Evolutionary conservation across 2,329 filamentous ascomycete genomes (phyloP).

Genomic region (Hortaea sp.): DNA sequence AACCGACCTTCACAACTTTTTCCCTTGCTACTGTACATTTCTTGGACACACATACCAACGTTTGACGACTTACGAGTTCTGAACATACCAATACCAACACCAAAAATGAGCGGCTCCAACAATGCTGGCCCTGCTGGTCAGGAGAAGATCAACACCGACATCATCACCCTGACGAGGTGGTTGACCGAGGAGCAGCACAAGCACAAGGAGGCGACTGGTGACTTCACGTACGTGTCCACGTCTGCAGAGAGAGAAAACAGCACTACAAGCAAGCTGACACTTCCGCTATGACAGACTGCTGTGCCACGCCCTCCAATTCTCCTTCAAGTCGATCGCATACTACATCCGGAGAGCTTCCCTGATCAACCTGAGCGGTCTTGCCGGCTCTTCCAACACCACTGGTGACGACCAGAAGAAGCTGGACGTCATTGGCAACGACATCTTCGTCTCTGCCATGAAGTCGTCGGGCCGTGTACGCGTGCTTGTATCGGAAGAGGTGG

Average conservation of each 20-base stretch:
- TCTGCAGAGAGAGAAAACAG: background rate
- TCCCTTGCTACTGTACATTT: too few species aligned
- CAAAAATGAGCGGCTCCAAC: constrained; percentile 1
- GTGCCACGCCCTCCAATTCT: constrained; percentile 96
- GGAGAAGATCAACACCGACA: constrained; percentile 90
- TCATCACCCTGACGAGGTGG: constrained; percentile 89
- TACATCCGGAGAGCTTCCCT: constrained; percentile 94
- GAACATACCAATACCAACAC: background rate
- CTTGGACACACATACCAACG: too few species aligned
- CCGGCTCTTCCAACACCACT: constrained; percentile 87
- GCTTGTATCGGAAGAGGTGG: constrained; percentile 96
- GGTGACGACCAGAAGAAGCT: constrained; percentile 99
- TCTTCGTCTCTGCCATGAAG: constrained; percentile 92
- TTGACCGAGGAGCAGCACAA: constrained; percentile 93
- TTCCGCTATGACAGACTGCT: constrained; percentile 54
- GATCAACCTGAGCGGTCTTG: constrained; percentile 80
- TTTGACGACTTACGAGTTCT: too few species aligned
- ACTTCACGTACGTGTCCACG: constrained; percentile 71
- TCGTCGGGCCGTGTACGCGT: constrained; percentile 84
- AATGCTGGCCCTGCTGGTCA: constrained; percentile 43
- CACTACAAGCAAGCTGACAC: constrained; percentile 9
- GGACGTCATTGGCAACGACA: constrained; percentile 95
- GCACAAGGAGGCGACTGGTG: constrained; percentile 87
- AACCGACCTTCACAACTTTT: background rate
- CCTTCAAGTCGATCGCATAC: constrained; percentile 99